These are phyloP conservation scores for Simmondsia chinensis DNA, from an alignment of 148 eudicot genomes.

Conservation along the genomic window DNA sequence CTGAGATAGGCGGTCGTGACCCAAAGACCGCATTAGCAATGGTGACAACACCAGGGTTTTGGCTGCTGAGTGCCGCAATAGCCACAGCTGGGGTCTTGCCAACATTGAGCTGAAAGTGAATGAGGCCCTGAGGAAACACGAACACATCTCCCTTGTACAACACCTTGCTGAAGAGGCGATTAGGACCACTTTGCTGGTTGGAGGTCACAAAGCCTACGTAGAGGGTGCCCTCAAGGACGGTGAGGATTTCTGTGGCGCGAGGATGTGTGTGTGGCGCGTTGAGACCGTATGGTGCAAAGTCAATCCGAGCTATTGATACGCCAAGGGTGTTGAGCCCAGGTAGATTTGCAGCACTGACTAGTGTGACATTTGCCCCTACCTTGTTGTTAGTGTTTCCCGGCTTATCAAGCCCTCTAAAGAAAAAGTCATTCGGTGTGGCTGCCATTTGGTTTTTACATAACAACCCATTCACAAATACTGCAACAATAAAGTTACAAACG, in stretches of 20 bases:
- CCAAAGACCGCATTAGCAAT: conserved; percentile 7
- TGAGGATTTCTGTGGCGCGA: too few relatives aligned
- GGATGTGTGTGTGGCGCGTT: conserved; percentile 1
- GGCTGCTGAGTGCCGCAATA: conserved; percentile 10
- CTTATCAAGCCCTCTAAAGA: not conserved
- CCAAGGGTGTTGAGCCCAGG: conserved; percentile 2
- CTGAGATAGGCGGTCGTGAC: conserved; percentile 1
- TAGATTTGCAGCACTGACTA: not conserved
- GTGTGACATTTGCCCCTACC: not conserved
- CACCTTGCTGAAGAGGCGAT: not conserved
- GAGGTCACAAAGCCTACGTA: conserved; percentile 12
- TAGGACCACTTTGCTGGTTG: not conserved
- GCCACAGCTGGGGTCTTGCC: conserved; percentile 5
- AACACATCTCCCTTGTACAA: conserved; percentile 6
- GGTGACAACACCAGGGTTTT: conserved; percentile 9
- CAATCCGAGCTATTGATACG: not conserved
- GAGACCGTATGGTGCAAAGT: not conserved
- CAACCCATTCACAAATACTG: not conserved
- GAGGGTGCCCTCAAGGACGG: conserved; percentile 6
- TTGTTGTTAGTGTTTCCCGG: not conserved
- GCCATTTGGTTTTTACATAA: not conserved
- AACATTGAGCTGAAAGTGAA: conserved; percentile 8
- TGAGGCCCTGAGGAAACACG: not conserved
- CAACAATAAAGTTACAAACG: not conserved
- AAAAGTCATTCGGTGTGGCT: not conserved